Conservation (phyloP, 768 basidiomycete genomes). For the Phanerochaete carnosa region DNA sequence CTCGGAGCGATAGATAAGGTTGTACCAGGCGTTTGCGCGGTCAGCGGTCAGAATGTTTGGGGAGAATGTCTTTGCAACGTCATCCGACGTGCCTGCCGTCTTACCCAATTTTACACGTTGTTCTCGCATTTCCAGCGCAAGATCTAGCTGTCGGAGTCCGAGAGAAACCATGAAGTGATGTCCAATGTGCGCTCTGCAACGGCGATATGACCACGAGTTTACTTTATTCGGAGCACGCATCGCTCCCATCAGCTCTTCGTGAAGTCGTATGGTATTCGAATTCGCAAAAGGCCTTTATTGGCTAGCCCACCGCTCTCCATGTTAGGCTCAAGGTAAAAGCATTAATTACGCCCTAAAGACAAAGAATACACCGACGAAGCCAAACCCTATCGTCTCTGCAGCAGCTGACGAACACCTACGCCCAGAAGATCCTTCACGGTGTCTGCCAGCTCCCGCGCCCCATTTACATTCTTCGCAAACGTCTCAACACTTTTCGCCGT, state of each 20-base stretch:
- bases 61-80: background rate
- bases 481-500: slow-evolving; percentile 43
- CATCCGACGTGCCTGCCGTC: background rate
- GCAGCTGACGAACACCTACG: slow-evolving; percentile 15
- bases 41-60: background rate
- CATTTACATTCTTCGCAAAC: slow-evolving; percentile 31
- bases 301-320: too few relatives aligned
- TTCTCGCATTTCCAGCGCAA: too few relatives aligned
- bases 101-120: background rate
- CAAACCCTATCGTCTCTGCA: slow-evolving; percentile 5
- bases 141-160: too few relatives aligned
- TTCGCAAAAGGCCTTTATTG: too few relatives aligned
- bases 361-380: background rate
- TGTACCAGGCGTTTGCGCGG: background rate
- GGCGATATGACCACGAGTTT: too few relatives aligned
- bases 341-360: too few relatives aligned
- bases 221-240: too few relatives aligned
- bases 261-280: too few relatives aligned
- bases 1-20: background rate
- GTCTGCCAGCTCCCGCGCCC: slow-evolving; percentile 30
- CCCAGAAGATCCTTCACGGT: slow-evolving; percentile 13
- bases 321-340: too few relatives aligned
- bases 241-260: too few relatives aligned
- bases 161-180: too few relatives aligned
- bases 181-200: too few relatives aligned